Conservation (phyloP, 129 eudicot genomes). For the Lactuca sativa region DNA sequence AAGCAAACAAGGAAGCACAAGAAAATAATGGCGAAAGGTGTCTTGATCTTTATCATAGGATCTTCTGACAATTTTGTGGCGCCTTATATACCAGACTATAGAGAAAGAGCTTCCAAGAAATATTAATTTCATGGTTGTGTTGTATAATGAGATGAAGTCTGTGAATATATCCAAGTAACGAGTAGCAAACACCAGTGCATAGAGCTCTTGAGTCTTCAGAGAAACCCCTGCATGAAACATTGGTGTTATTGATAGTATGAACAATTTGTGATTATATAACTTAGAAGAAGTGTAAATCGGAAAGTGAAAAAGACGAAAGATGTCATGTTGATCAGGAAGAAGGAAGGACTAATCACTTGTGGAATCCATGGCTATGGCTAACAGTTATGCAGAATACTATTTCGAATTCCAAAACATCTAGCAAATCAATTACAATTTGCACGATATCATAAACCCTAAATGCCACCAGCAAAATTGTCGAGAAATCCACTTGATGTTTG, state of each 20-base stretch:
- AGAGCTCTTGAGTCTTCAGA: constrained; percentile 95
- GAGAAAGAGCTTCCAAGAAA: constrained; percentile 91
- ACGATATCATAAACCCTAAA: constrained; percentile 16
- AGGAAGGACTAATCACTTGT: neutral
- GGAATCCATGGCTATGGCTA: neutral
- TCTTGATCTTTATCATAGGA: constrained; percentile 96
- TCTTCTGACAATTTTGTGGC: constrained; percentile 88
- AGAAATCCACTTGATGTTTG: neutral
- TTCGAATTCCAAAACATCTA: neutral
- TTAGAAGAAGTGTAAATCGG: too few relatives aligned
- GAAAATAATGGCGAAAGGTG: constrained; percentile 84
- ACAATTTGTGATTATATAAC: neutral
- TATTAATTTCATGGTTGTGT: constrained; percentile 78
- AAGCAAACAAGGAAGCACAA: constrained; percentile 72
- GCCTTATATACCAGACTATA: constrained; percentile 94
- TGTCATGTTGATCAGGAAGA: neutral
- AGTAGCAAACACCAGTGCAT: constrained; percentile 87
- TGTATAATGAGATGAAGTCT: constrained; percentile 72
- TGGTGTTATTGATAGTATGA: neutral
- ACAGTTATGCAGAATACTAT: too few relatives aligned
- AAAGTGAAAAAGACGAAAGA: too few relatives aligned
- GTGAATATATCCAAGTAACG: constrained; percentile 95
- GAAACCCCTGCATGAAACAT: constrained; percentile 72
- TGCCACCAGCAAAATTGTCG: neutral
- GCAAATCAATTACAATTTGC: constrained; percentile 5